phyloP scores from a whole-genome alignment of 805 yeast genomes.

The Saccharomycopsis capsularis region DNA sequence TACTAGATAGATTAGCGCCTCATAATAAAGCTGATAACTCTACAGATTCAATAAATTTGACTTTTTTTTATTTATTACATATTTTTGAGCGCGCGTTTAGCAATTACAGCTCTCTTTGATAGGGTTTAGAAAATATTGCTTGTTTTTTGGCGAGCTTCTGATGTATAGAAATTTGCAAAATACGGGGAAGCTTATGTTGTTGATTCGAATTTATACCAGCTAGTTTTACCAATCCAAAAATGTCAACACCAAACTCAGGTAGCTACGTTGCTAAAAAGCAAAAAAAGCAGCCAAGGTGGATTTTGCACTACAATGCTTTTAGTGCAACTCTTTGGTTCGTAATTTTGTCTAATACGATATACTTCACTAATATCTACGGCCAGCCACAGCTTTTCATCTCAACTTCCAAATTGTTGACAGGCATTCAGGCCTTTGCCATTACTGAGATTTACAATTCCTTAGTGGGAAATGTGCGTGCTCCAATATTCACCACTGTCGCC shows the following conservation, averaged over 20 bases:
- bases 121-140: neutral
- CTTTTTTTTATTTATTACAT: no score
- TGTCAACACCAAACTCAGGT: no score
- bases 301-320: slow-evolving; percentile 44
- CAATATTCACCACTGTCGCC: slow-evolving; percentile 72
- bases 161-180: no score
- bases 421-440: slow-evolving; percentile 71
- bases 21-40: no score
- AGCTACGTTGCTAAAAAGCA: slow-evolving; percentile 1
- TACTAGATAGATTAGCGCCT: no score
- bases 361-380: slow-evolving; percentile 39
- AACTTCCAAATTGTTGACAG: slow-evolving; percentile 50
- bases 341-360: slow-evolving; percentile 39
- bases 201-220: no score
- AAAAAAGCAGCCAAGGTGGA: slow-evolving; percentile 21
- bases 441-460: slow-evolving; percentile 75
- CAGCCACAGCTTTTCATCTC: slow-evolving; percentile 60
- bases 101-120: no score
- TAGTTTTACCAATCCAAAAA: no score
- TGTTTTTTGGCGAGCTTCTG: neutral
- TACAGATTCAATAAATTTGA: no score
- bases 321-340: slow-evolving; percentile 51
- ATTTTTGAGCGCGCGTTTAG: no score
- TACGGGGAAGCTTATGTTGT: no score
- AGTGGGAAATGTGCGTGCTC: slow-evolving; percentile 77